phyloP scores from a whole-genome alignment of 2,329 filamentous ascomycete genomes.

The Amauroascus niger region DNA sequence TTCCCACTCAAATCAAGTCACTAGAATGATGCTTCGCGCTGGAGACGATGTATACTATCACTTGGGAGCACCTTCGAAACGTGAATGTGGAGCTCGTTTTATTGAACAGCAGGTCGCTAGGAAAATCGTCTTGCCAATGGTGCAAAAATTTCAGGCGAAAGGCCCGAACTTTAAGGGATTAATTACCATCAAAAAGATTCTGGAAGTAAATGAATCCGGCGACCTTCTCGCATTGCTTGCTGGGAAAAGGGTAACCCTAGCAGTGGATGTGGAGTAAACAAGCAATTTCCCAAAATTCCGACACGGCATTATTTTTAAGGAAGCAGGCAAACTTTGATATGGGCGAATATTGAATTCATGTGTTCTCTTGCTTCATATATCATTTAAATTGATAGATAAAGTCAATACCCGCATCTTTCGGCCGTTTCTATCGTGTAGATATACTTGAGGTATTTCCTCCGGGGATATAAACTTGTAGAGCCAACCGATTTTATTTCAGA shows the following conservation, averaged over 20 bases:
- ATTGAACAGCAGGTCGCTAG: slow-evolving; percentile 12
- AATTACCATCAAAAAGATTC: background rate
- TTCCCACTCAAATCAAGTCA: background rate
- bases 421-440: background rate
- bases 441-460: background rate
- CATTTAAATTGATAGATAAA: background rate
- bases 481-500: background rate
- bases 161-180: background rate
- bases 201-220: background rate
- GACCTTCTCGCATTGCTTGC: background rate
- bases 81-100: slow-evolving; percentile 8
- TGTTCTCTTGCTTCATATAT: background rate
- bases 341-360: too few relatives aligned
- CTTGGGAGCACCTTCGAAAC: background rate
- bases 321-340: too few relatives aligned
- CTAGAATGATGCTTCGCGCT: background rate
- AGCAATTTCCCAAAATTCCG: background rate
- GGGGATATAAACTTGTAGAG: background rate
- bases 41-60: background rate
- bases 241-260: background rate
- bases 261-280: background rate
- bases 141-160: slow-evolving; percentile 7
- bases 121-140: slow-evolving; percentile 11
- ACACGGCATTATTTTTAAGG: background rate
- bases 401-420: background rate